Evolutionary conservation across 225 moss, liverwort and hornwort genomes (phyloP).

Genomic region (Climacium dendroides): DNA sequence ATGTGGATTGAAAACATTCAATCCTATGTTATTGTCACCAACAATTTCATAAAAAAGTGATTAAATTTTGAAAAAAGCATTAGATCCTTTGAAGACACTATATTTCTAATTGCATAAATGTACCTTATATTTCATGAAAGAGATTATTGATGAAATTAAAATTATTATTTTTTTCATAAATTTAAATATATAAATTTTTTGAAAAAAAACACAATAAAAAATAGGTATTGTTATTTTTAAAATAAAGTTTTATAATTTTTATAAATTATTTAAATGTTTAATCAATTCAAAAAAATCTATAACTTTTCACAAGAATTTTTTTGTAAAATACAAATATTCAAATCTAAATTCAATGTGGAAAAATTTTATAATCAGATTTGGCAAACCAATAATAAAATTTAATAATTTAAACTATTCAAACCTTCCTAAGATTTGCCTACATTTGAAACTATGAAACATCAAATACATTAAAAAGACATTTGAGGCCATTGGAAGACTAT

Average conservation of each 20-base stretch:
- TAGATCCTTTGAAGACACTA: neutral
- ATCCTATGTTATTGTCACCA: neutral
- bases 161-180: neutral
- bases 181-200: no score
- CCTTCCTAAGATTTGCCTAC: no score
- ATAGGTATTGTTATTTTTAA: no score
- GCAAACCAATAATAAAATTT: neutral
- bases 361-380: neutral
- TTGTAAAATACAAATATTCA: no score
- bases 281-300: neutral
- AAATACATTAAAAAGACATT: no score
- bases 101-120: neutral
- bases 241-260: no score
- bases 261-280: no score
- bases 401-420: neutral
- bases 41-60: neutral
- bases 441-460: no score
- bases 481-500: no score
- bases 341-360: no score
- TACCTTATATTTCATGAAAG: neutral
- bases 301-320: no score
- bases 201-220: no score
- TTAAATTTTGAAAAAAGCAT: neutral
- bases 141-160: neutral
- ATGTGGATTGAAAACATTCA: neutral